phyloP scores from a whole-genome alignment of 192 early-diverging fungal genomes.

The Podila epigama region DNA sequence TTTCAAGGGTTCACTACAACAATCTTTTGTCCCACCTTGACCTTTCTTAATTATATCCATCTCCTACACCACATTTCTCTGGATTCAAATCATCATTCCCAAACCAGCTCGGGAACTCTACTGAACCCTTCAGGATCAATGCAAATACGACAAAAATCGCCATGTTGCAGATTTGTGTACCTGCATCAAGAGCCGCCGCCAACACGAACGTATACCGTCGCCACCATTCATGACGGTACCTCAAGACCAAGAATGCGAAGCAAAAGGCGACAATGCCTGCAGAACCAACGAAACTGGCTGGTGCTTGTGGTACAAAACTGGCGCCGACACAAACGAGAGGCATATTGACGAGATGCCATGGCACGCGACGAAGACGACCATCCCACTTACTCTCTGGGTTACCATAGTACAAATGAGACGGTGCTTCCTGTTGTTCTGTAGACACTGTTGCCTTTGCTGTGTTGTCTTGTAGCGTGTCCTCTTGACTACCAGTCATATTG shows the following conservation, averaged over 20 bases:
- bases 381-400: constrained; percentile 13
- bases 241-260: constrained; percentile 36
- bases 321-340: constrained; percentile 32
- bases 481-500: too few relatives aligned
- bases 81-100: constrained; percentile 27
- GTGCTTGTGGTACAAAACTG: constrained; percentile 43
- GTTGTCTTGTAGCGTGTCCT: too few relatives aligned
- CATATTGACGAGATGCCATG: constrained; percentile 40
- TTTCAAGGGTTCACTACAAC: too few relatives aligned
- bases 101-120: constrained; percentile 31
- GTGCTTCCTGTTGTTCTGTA: neutral
- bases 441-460: too few relatives aligned
- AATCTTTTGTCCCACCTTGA: too few relatives aligned
- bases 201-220: constrained; percentile 38
- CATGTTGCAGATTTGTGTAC: constrained; percentile 51
- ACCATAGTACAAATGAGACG: constrained; percentile 22
- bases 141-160: constrained; percentile 46
- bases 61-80: constrained; percentile 28
- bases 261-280: constrained; percentile 27
- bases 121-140: constrained; percentile 30
- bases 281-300: constrained; percentile 31
- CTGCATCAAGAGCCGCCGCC: constrained; percentile 42
- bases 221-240: constrained; percentile 46
- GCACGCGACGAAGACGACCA: constrained; percentile 12
- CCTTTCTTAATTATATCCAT: constrained; percentile 28